phyloP scores from a whole-genome alignment of 1,139 yeast genomes.

The Diutina scorzettiae region DNA sequence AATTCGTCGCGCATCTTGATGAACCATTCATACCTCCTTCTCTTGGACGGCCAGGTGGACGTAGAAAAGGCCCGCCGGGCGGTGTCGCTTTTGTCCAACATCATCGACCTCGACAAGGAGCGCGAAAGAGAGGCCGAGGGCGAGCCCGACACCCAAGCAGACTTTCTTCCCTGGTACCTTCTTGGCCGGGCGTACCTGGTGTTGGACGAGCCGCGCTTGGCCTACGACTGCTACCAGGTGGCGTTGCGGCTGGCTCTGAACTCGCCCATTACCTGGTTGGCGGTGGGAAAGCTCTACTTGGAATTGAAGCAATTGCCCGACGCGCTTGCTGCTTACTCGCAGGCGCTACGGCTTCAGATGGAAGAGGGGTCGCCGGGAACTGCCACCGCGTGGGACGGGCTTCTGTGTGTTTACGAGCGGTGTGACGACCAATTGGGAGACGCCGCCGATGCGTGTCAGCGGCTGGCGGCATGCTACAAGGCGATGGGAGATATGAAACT shows the following conservation, averaged over 20 bases:
- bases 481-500: slow-evolving; percentile 34
- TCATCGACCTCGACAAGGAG: slow-evolving; percentile 4
- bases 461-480: slow-evolving; percentile 40
- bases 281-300: slow-evolving; percentile 50
- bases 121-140: slow-evolving; percentile 14
- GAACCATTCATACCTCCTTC: slow-evolving; percentile 35
- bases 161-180: slow-evolving; percentile 48
- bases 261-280: slow-evolving; percentile 52
- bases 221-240: slow-evolving; percentile 46
- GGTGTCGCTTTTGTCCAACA: slow-evolving; percentile 19
- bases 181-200: slow-evolving; percentile 41
- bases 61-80: background rate
- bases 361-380: slow-evolving; percentile 39
- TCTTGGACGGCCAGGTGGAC: slow-evolving; percentile 14
- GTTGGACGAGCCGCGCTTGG: slow-evolving; percentile 34
- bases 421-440: slow-evolving; percentile 49
- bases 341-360: slow-evolving; percentile 42
- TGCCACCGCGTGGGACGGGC: slow-evolving; percentile 57
- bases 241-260: slow-evolving; percentile 44
- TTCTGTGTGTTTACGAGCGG: slow-evolving; percentile 51
- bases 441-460: slow-evolving; percentile 46
- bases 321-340: slow-evolving; percentile 56
- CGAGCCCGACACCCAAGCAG: slow-evolving; percentile 18
- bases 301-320: slow-evolving; percentile 50
- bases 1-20: slow-evolving; percentile 31